A percentile compares a stretch with the other conserved stretches of the same genome.
These are phyloP conservation scores for Elsinoe perseae DNA, from an alignment of 2,329 filamentous ascomycete species.

Conservation along the genomic window DNA sequence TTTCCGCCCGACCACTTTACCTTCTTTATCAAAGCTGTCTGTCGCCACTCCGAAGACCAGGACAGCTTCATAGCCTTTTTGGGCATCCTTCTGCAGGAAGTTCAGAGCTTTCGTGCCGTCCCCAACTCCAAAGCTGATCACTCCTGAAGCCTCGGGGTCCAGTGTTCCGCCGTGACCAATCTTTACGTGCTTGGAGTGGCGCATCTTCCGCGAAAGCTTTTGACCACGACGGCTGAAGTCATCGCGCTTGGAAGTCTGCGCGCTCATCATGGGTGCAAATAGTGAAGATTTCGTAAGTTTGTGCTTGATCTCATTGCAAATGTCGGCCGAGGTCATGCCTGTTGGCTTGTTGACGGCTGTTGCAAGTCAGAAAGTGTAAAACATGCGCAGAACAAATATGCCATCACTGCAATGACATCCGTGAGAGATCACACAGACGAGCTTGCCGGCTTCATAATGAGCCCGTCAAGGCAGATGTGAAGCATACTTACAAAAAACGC, in stretches of 20 bases:
- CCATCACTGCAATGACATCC: too few species aligned
- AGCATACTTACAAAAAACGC: conserved; percentile 49
- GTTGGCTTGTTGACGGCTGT: conserved; percentile 88
- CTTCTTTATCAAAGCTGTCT: conserved; percentile 82
- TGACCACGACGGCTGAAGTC: conserved; percentile 54
- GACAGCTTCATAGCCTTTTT: conserved; percentile 85
- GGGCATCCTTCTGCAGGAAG: conserved; percentile 66
- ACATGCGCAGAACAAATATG: too few species aligned
- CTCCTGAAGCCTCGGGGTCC: conserved; percentile 86
- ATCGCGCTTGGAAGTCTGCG: conserved; percentile 50
- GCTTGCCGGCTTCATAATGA: too few species aligned
- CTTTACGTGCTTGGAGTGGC: conserved; percentile 66
- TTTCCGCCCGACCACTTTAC: conserved; percentile 70
- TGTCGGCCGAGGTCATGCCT: conserved; percentile 79
- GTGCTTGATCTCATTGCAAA: conserved; percentile 77
- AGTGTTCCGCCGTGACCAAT: conserved; percentile 94
- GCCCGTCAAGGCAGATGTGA: too few species aligned
- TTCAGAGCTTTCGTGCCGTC: conserved; percentile 76
- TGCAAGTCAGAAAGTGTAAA: conserved; percentile 14
- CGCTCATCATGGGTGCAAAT: conserved; percentile 69
- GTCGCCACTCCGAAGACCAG: conserved; percentile 87
- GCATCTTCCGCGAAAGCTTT: conserved; percentile 47
- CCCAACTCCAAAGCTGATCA: conserved; percentile 82
- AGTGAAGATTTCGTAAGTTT: conserved; percentile 73
- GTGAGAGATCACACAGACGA: too few species aligned